Conservation (phyloP, 225 moss, liverwort and hornwort genomes). For the Marchantia polymorpha region DNA sequence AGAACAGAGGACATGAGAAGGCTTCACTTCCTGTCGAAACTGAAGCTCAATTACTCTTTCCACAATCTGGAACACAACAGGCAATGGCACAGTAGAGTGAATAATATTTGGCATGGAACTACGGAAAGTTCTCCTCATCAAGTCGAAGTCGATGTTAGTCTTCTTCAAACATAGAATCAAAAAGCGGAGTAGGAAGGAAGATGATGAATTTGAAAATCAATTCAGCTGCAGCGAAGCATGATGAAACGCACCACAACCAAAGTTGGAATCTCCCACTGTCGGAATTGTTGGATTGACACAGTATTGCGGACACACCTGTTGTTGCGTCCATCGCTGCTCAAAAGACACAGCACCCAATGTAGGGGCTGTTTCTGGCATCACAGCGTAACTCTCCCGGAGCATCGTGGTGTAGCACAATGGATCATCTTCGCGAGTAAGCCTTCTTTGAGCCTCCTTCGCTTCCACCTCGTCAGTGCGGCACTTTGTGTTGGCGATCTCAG, state of each 20-base stretch:
- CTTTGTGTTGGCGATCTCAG: neutral
- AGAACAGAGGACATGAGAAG: constrained; percentile 83
- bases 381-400: constrained; percentile 64
- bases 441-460: constrained; percentile 18
- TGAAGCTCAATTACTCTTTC: constrained; percentile 84
- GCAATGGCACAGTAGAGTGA: neutral
- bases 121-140: too few relatives aligned
- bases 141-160: too few relatives aligned
- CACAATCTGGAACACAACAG: constrained; percentile 59
- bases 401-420: constrained; percentile 52
- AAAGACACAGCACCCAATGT: constrained; percentile 39
- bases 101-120: neutral
- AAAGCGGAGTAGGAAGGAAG: neutral
- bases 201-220: neutral
- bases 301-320: constrained; percentile 52
- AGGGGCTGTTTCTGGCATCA: constrained; percentile 55
- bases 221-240: neutral
- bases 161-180: neutral
- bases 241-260: neutral
- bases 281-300: neutral
- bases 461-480: neutral
- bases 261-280: too few relatives aligned
- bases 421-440: constrained; percentile 58
- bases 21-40: constrained; percentile 60
- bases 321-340: constrained; percentile 87